These are phyloP conservation scores for Leccinum disarticulatum DNA, from an alignment of 768 basidiomycete species.

Conservation along the genomic window DNA sequence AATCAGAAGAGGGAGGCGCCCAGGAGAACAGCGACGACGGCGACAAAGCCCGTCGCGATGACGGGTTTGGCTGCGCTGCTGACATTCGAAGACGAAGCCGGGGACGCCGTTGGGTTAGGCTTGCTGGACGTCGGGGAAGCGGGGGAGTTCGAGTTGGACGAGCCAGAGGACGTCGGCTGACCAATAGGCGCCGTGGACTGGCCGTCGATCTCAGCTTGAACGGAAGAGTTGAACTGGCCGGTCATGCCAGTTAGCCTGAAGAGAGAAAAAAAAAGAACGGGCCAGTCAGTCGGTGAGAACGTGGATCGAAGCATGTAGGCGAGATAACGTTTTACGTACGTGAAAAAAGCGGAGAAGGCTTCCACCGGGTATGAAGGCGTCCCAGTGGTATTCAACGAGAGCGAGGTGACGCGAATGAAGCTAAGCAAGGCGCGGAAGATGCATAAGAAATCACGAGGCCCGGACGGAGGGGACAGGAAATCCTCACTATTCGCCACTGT, in stretches of 20 bases:
- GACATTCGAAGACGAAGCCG: conserved; percentile 1
- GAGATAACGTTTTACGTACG: conserved; percentile 45
- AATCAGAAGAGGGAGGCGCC: conserved; percentile 24
- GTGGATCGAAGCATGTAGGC: neutral
- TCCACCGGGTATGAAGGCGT: conserved; percentile 56
- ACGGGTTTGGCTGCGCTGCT: conserved; percentile 26
- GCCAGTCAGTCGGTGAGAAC: neutral
- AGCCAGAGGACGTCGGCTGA: conserved; percentile 30
- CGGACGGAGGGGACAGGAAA: too few relatives aligned
- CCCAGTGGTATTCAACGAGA: conserved; percentile 48
- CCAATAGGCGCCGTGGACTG: conserved; percentile 57
- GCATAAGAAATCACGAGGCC: neutral
- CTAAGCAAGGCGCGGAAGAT: conserved; percentile 33
- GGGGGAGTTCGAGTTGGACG: conserved; percentile 5
- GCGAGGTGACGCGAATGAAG: conserved; percentile 78
- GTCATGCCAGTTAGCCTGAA: conserved; percentile 66
- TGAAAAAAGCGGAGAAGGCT: conserved; percentile 82
- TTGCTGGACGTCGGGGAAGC: neutral
- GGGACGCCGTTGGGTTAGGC: neutral
- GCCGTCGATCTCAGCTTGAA: conserved; percentile 60
- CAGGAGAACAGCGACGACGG: conserved; percentile 20
- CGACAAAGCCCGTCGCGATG: conserved; percentile 26
- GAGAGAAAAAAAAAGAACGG: neutral
- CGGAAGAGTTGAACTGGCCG: conserved; percentile 60
- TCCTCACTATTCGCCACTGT: conserved; percentile 55